These are phyloP conservation scores for Zea luxurians DNA, from an alignment of 176 grass and related monocot species.

Conservation along the genomic window DNA sequence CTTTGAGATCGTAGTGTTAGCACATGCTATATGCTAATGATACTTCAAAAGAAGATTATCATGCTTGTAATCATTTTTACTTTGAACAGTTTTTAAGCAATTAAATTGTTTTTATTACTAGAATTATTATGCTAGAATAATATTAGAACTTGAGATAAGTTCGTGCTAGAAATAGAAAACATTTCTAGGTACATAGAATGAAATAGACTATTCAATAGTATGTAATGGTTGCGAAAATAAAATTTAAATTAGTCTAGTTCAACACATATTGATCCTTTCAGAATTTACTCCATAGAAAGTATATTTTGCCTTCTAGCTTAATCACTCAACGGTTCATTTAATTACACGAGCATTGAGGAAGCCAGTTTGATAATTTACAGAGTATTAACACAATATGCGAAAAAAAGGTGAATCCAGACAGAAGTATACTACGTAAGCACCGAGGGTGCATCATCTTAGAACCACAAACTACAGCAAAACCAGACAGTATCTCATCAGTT, in stretches of 20 bases:
- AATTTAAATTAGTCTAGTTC: background rate
- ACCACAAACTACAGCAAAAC: slow-evolving; percentile 35
- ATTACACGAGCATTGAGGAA: slow-evolving; percentile 28
- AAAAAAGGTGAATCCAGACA: background rate
- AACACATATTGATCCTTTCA: background rate
- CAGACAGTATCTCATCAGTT: slow-evolving; percentile 19
- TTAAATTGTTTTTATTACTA: no score
- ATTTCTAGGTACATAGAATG: no score
- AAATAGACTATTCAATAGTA: background rate
- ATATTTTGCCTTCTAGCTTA: slow-evolving; percentile 29
- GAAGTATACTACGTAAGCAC: slow-evolving; percentile 12
- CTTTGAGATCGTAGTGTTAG: no score
- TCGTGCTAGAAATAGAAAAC: no score
- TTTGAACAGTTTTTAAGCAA: no score
- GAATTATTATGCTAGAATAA: no score
- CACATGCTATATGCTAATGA: no score
- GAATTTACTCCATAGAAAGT: background rate
- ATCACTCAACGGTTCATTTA: slow-evolving; percentile 28
- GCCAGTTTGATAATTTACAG: slow-evolving; percentile 48
- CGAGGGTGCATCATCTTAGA: slow-evolving; percentile 19
- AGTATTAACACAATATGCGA: slow-evolving; percentile 3
- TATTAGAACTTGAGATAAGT: no score
- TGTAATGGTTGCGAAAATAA: no score
- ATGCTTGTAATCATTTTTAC: no score
- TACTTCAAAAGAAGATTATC: no score